These are phyloP conservation scores for Poa pratensis DNA, from an alignment of 176 grass and related monocot genomes.

Conservation along the genomic window DNA sequence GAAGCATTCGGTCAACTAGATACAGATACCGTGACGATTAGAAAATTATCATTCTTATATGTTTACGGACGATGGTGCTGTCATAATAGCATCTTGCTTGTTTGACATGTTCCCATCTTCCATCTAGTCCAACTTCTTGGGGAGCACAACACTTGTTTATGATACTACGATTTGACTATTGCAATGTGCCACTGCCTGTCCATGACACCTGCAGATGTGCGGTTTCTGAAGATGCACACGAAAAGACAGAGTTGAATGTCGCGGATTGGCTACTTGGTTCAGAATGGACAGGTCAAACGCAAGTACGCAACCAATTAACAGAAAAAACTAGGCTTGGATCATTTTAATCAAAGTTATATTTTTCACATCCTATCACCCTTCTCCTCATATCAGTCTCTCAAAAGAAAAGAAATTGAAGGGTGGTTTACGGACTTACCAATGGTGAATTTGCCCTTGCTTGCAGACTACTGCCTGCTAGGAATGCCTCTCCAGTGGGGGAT, in stretches of 20 bases:
- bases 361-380: not conserved
- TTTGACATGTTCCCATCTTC: slow-evolving; percentile 17
- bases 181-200: not conserved
- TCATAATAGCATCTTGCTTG: slow-evolving; percentile 9
- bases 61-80: not conserved
- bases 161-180: not conserved
- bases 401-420: too few species aligned
- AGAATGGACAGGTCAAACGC: too few species aligned
- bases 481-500: not conserved
- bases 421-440: not conserved
- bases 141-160: slow-evolving; percentile 23
- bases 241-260: not conserved
- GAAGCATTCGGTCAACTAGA: slow-evolving; percentile 38
- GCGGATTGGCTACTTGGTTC: not conserved
- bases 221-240: not conserved
- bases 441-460: not conserved
- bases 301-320: not conserved
- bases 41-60: not conserved
- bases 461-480: not conserved
- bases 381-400: not conserved
- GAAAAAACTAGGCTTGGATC: not conserved
- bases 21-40: not conserved
- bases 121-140: not conserved
- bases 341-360: not conserved
- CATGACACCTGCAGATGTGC: slow-evolving; percentile 1